Conservation (phyloP, 2,329 filamentous ascomycete genomes). For the Akanthomyces lecanii region DNA sequence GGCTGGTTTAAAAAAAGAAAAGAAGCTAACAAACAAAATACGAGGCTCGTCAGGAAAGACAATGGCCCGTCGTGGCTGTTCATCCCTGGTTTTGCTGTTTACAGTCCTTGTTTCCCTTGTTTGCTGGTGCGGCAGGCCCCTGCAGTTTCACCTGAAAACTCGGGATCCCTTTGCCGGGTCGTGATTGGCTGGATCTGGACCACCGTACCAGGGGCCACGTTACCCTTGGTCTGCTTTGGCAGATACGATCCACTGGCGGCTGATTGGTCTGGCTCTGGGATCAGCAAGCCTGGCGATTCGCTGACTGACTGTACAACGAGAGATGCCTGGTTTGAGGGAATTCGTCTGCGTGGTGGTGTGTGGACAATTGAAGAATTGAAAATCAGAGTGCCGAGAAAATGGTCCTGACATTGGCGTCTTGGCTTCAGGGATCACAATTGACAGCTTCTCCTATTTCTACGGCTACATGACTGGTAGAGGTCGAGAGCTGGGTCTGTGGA, state of each 20-base stretch:
- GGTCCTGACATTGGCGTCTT: neutral
- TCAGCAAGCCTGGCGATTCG: neutral
- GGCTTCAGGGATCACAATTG: neutral
- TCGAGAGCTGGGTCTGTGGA: conserved; percentile 5
- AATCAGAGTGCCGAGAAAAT: too few relatives aligned
- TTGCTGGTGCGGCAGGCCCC: conserved; percentile 3
- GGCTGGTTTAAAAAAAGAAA: neutral
- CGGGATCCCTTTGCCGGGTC: neutral
- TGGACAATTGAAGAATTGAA: neutral
- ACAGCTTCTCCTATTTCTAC: too few relatives aligned
- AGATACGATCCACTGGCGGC: conserved; percentile 1
- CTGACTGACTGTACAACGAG: neutral
- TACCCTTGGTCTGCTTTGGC: neutral
- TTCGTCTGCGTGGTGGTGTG: too few relatives aligned
- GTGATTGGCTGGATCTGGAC: conserved; percentile 11
- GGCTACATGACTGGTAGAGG: neutral
- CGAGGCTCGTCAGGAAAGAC: neutral
- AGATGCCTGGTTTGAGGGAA: neutral
- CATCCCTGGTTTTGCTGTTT: neutral
- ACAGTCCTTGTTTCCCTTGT: neutral
- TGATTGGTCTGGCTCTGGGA: neutral
- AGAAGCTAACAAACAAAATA: neutral
- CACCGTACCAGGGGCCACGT: neutral
- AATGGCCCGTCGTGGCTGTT: neutral
- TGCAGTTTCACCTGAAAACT: conserved; percentile 2